These are phyloP conservation scores for Saccharomycopsis amapae DNA, from an alignment of 805 yeast species.

Conservation along the genomic window DNA sequence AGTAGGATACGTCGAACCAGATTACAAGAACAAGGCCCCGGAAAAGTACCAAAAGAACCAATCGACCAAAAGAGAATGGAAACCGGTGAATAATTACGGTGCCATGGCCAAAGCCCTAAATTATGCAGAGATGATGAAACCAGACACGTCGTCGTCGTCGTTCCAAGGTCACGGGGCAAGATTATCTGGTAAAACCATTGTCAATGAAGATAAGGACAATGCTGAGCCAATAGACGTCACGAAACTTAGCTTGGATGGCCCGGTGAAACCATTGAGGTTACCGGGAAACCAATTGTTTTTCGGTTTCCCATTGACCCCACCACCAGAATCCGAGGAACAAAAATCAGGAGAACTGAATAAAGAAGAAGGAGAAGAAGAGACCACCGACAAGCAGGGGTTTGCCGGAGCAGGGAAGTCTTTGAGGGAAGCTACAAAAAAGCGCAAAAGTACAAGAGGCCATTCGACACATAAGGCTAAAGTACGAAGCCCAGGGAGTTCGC, in stretches of 20 bases:
- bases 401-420: constrained; percentile 70
- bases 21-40: constrained; percentile 35
- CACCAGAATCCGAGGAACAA: constrained; percentile 36
- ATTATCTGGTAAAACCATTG: constrained; percentile 52
- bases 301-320: constrained; percentile 66
- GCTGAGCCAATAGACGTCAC: constrained; percentile 31
- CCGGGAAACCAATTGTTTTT: constrained; percentile 87
- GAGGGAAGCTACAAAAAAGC: constrained; percentile 64
- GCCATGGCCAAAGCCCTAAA: constrained; percentile 43
- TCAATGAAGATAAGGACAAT: constrained; percentile 19
- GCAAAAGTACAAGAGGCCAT: constrained; percentile 7
- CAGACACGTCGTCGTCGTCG: constrained; percentile 22
- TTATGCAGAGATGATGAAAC: constrained; percentile 21
- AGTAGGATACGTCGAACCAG: constrained; percentile 95
- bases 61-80: neutral
- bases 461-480: constrained; percentile 5
- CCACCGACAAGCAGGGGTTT: constrained; percentile 30
- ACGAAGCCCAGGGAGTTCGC: constrained; percentile 14
- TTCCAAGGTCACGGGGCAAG: constrained; percentile 65
- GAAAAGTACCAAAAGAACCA: constrained; percentile 25
- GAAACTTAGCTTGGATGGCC: constrained; percentile 46
- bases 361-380: constrained; percentile 30
- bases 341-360: constrained; percentile 29
- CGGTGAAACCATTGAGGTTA: constrained; percentile 63
- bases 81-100: constrained; percentile 40